Conservation (phyloP, 2,329 filamentous ascomycete species). For the Colletotrichum chlorophyti region DNA sequence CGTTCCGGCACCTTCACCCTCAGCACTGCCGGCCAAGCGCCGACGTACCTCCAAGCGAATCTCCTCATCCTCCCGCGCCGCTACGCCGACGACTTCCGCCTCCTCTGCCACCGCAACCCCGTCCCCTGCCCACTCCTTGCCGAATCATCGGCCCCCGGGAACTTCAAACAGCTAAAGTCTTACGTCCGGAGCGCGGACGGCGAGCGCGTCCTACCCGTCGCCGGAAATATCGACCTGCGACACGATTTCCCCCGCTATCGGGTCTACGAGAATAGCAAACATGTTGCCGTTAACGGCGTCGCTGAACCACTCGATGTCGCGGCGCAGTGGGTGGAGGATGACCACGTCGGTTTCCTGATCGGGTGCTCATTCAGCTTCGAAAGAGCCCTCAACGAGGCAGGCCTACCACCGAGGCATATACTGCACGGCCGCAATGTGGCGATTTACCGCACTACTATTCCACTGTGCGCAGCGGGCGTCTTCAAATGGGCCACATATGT, state of each 20-base stretch:
- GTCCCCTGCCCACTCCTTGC: slow-evolving; percentile 68
- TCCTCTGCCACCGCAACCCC: slow-evolving; percentile 66
- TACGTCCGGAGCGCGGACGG: slow-evolving; percentile 32
- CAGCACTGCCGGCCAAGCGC: slow-evolving; percentile 61
- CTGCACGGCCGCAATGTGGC: slow-evolving; percentile 57
- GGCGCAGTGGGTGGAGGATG: slow-evolving; percentile 56
- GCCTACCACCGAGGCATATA: slow-evolving; percentile 59
- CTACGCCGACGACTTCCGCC: slow-evolving; percentile 64
- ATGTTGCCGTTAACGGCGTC: slow-evolving; percentile 36
- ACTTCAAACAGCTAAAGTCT: slow-evolving; percentile 45
- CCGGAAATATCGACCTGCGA: slow-evolving; percentile 59
- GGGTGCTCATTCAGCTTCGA: slow-evolving; percentile 72
- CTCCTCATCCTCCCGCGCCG: slow-evolving; percentile 63
- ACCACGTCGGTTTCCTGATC: slow-evolving; percentile 68
- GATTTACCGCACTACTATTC: slow-evolving; percentile 67
- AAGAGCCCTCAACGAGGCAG: slow-evolving; percentile 56
- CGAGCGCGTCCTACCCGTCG: slow-evolving; percentile 34
- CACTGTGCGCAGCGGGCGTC: slow-evolving; percentile 62
- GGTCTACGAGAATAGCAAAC: slow-evolving; percentile 58
- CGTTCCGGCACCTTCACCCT: slow-evolving; percentile 46
- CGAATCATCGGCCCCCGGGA: slow-evolving; percentile 53
- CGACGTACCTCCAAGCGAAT: slow-evolving; percentile 66
- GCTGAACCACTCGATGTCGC: slow-evolving; percentile 46
- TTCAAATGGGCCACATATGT: slow-evolving; percentile 63
- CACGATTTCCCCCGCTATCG: slow-evolving; percentile 65